phyloP scores from a whole-genome alignment of 306 rosid genomes.

The Prosopis cineraria region DNA sequence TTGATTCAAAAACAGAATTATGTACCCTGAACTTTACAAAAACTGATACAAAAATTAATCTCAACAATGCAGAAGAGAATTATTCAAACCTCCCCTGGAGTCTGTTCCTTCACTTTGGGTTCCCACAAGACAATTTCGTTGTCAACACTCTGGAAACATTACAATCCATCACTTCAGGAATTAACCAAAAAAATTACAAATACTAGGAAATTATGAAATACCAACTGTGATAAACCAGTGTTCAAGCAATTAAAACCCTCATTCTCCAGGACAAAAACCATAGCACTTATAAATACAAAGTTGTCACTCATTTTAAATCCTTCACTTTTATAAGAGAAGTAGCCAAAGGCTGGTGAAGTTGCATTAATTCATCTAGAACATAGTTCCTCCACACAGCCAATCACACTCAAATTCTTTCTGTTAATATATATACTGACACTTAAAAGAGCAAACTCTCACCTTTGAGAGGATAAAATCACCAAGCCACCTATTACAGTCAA shows the following conservation, averaged over 20 bases:
- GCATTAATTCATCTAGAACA: constrained; percentile 22
- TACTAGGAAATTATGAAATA: constrained; percentile 3
- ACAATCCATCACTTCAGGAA: constrained; percentile 30
- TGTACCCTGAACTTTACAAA: constrained; percentile 2
- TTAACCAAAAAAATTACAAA: constrained; percentile 1
- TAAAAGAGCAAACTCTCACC: constrained; percentile 55
- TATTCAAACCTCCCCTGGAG: constrained; percentile 85
- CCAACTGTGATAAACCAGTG: not conserved
- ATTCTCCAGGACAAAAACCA: not conserved
- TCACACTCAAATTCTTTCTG: not conserved
- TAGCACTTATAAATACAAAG: not conserved
- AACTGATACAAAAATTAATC: constrained; percentile 5
- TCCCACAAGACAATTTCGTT: constrained; percentile 95
- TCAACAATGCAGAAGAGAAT: constrained; percentile 19
- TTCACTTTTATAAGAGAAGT: not conserved
- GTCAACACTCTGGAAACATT: constrained; percentile 83
- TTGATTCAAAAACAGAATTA: not conserved
- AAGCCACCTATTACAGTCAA: constrained; percentile 98
- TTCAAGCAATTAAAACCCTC: not conserved
- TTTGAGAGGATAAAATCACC: constrained; percentile 95
- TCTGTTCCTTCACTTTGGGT: constrained; percentile 90
- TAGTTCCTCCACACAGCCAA: constrained; percentile 1
- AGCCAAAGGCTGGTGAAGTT: constrained; percentile 1
- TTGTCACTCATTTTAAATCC: not conserved
- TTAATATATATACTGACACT: constrained; percentile 4